Evolutionary conservation across 164 flowering plant genomes (phyloP).

Genomic region (Piper betle): DNA sequence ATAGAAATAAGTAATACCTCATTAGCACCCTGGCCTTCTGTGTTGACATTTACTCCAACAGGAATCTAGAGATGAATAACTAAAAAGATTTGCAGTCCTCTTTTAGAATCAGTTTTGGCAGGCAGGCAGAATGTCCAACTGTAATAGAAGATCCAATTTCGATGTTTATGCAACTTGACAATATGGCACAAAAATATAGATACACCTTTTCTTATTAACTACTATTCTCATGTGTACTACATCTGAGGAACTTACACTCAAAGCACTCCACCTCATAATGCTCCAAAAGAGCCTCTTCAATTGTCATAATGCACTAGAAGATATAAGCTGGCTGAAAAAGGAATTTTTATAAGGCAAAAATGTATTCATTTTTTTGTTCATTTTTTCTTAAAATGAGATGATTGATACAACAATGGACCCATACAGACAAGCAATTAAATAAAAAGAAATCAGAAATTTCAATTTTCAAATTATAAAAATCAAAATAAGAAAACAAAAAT

Average conservation of each 20-base stretch:
- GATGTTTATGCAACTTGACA: too few relatives aligned
- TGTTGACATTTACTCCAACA: neutral
- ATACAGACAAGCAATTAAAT: too few relatives aligned
- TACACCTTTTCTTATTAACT: too few relatives aligned
- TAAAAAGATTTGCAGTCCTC: neutral
- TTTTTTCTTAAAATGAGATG: too few relatives aligned
- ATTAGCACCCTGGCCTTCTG: neutral
- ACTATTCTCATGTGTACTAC: too few relatives aligned
- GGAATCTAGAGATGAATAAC: neutral
- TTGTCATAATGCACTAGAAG: neutral
- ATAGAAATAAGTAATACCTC: neutral
- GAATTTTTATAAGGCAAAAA: neutral
- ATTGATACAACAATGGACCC: too few relatives aligned
- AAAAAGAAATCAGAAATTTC: too few relatives aligned
- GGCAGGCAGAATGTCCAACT: neutral
- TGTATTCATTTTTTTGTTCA: too few relatives aligned
- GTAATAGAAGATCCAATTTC: neutral
- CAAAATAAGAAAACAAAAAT: too few relatives aligned
- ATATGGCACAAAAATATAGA: too few relatives aligned
- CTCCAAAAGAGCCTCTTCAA: neutral
- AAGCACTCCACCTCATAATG: neutral
- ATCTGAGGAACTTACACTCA: neutral
- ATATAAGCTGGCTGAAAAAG: neutral
- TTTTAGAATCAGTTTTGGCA: neutral
- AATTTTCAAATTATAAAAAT: too few relatives aligned